A percentile compares a stretch with the other conserved stretches of the same genome.
Conservation (phyloP, 257 asterid species). For the Echites panduratus region DNA sequence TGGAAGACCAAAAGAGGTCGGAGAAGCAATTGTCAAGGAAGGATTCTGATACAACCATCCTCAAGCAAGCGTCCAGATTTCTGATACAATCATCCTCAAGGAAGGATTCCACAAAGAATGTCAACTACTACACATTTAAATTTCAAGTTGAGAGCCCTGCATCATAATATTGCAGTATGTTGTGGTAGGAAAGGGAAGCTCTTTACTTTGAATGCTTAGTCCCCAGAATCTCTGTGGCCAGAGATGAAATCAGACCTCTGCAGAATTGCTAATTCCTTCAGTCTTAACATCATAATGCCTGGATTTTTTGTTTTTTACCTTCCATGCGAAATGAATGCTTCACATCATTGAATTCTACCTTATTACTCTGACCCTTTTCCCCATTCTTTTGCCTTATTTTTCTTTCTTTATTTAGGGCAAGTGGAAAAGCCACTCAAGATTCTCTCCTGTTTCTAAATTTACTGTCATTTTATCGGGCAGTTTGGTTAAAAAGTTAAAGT, state of each 20-base stretch:
- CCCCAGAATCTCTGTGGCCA: conserved; percentile 80
- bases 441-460: no score
- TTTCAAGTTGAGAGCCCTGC: conserved; percentile 53
- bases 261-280: conserved; percentile 59
- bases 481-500: no score
- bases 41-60: no score
- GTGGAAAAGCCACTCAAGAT: no score
- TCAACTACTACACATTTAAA: conserved; percentile 64
- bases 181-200: conserved; percentile 60
- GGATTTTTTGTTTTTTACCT: not conserved
- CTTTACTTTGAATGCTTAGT: conserved; percentile 66
- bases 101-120: conserved; percentile 37
- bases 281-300: conserved; percentile 15
- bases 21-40: conserved; percentile 50
- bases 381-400: no score
- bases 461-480: no score
- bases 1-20: conserved; percentile 83
- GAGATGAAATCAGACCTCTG: conserved; percentile 42
- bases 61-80: conserved; percentile 38
- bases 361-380: no score
- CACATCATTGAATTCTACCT: no score
- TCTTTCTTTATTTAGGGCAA: no score
- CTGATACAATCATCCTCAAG: conserved; percentile 43
- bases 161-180: conserved; percentile 74
- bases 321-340: no score